Conservation (phyloP, 1,284 basidiomycete species). For the Athelia sp. region DNA sequence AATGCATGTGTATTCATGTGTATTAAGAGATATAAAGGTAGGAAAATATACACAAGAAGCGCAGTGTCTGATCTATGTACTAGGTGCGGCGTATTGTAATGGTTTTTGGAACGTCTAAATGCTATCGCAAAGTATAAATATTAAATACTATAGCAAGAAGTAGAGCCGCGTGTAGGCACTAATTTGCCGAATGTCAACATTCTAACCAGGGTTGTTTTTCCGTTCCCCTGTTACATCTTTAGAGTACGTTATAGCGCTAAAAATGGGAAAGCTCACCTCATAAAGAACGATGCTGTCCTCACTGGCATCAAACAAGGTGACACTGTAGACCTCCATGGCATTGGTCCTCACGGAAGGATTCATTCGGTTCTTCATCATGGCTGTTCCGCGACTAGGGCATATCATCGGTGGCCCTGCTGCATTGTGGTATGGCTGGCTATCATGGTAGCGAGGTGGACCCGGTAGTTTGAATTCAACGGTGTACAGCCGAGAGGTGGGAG, state of each 20-base stretch:
- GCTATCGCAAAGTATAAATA: too few species aligned
- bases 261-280: slow-evolving; percentile 15
- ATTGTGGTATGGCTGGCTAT: slow-evolving; percentile 3
- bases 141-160: too few species aligned
- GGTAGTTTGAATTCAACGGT: slow-evolving; percentile 25
- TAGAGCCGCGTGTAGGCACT: not conserved
- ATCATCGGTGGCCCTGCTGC: slow-evolving; percentile 19
- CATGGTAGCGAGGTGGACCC: slow-evolving; percentile 13
- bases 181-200: slow-evolving; percentile 24
- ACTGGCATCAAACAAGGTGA: slow-evolving; percentile 29
- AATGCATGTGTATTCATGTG: too few species aligned
- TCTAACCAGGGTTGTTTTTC: slow-evolving; percentile 26
- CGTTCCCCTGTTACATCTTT: slow-evolving; percentile 18
- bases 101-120: too few species aligned
- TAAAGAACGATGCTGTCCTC: slow-evolving; percentile 26
- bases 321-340: slow-evolving; percentile 19
- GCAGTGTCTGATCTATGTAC: too few species aligned
- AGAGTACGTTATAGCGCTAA: slow-evolving; percentile 6
- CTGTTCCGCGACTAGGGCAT: slow-evolving; percentile 19
- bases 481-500: slow-evolving; percentile 18
- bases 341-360: slow-evolving; percentile 25
- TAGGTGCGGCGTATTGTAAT: too few species aligned
- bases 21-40: too few species aligned
- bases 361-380: slow-evolving; percentile 21
- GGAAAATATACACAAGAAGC: too few species aligned